phyloP scores from a whole-genome alignment of 1,139 yeast genomes.

The Candida albicans region DNA sequence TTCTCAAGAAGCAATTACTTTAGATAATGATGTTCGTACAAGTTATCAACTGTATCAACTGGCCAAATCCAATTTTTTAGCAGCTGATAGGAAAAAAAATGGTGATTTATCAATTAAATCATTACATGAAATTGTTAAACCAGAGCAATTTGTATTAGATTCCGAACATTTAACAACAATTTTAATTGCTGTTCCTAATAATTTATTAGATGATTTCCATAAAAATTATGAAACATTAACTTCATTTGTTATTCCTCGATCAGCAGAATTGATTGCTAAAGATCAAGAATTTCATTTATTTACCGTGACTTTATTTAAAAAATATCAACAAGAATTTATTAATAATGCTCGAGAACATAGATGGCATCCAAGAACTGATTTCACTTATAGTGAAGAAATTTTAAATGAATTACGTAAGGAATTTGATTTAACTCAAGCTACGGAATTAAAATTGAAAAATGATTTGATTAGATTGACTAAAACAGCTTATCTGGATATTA shows the following conservation, averaged over 20 bases:
- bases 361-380: slow-evolving; percentile 89
- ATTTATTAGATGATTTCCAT: slow-evolving; percentile 58
- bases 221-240: slow-evolving; percentile 72
- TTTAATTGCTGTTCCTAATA: slow-evolving; percentile 82
- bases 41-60: slow-evolving; percentile 69
- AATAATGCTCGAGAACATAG: slow-evolving; percentile 77
- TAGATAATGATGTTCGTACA: slow-evolving; percentile 80
- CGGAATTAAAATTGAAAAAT: slow-evolving; percentile 71
- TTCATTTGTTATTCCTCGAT: slow-evolving; percentile 87
- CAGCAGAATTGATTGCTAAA: slow-evolving; percentile 65
- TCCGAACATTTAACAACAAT: slow-evolving; percentile 85
- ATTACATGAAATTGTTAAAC: slow-evolving; percentile 82
- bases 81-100: slow-evolving; percentile 88
- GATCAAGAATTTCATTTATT: slow-evolving; percentile 76
- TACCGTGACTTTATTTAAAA: slow-evolving; percentile 82
- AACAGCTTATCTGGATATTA: slow-evolving; percentile 84
- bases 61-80: slow-evolving; percentile 79
- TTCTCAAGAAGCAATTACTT: slow-evolving; percentile 72
- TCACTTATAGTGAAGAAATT: slow-evolving; percentile 77
- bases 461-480: slow-evolving; percentile 81
- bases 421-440: slow-evolving; percentile 68
- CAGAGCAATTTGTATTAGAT: slow-evolving; percentile 78
- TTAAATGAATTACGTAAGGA: slow-evolving; percentile 75
- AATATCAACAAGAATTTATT: slow-evolving; percentile 68
- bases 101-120: slow-evolving; percentile 93